phyloP scores from a whole-genome alignment of 257 asterid genomes.

The Thymus mandschuricus region DNA sequence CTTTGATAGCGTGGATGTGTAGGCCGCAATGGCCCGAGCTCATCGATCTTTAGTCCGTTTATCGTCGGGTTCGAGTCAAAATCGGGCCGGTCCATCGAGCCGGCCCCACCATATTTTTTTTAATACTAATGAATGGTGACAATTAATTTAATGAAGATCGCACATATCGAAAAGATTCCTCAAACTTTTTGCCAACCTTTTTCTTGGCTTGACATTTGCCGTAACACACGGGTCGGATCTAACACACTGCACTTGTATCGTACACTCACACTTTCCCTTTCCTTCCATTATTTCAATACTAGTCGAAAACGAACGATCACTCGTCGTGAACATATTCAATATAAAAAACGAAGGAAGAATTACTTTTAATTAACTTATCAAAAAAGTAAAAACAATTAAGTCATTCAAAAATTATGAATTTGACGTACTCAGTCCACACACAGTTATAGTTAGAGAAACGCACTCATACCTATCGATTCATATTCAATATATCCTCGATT shows the following conservation, averaged over 20 bases:
- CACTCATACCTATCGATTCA: too few species aligned
- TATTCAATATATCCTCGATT: too few species aligned
- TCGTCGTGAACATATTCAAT: too few species aligned
- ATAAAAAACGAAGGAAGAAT: too few species aligned
- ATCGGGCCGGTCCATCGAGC: too few species aligned
- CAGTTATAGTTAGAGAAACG: neutral
- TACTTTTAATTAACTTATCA: too few species aligned
- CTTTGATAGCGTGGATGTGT: too few species aligned
- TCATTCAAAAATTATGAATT: neutral
- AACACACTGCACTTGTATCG: neutral
- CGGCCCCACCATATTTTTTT: neutral
- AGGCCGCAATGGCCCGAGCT: too few species aligned
- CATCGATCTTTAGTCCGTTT: too few species aligned
- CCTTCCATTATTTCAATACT: too few species aligned
- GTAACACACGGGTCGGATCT: constrained; percentile 16
- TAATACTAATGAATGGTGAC: neutral
- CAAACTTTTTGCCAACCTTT: neutral
- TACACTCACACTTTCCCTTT: neutral
- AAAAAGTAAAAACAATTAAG: neutral
- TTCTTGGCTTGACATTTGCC: neutral
- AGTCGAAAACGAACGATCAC: too few species aligned
- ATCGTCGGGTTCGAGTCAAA: too few species aligned
- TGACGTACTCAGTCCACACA: neutral
- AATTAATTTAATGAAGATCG: constrained; percentile 30
- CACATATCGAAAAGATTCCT: constrained; percentile 41